Evolutionary conservation across 2,329 filamentous ascomycete species (phyloP).

Genomic region (Mycosphaerella sp.): DNA sequence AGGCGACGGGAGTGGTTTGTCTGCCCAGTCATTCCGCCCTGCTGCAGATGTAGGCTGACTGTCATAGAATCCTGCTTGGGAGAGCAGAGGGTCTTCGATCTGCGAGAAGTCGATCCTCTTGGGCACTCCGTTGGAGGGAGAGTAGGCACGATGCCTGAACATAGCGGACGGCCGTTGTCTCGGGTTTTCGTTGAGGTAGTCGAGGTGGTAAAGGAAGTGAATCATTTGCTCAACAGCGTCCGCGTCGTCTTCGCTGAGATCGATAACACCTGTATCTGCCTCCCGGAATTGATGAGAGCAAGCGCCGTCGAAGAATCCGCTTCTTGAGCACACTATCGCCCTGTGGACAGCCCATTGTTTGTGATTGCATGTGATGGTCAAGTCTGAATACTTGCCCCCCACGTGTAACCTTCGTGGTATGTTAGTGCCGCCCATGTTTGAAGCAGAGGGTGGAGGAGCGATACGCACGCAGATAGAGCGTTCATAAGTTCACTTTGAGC

Average conservation of each 20-base stretch:
- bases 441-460: constrained; percentile 3
- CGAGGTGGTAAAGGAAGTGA: constrained; percentile 37
- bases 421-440: constrained; percentile 25
- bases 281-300: constrained; percentile 35
- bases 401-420: constrained; percentile 30
- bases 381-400: constrained; percentile 42
- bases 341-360: constrained; percentile 45
- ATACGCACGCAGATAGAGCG: constrained; percentile 44
- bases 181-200: constrained; percentile 31
- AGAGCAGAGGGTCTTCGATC: constrained; percentile 35
- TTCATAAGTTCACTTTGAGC: constrained; percentile 42
- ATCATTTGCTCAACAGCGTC: constrained; percentile 39
- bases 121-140: constrained; percentile 27
- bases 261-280: constrained; percentile 32
- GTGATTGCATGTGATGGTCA: constrained; percentile 43
- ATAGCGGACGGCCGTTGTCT: constrained; percentile 25
- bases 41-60: not conserved
- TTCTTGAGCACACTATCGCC: constrained; percentile 45
- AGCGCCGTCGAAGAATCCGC: constrained; percentile 41
- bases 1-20: not conserved
- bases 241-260: constrained; percentile 36
- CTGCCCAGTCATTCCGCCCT: not conserved
- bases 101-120: constrained; percentile 33
- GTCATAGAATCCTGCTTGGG: constrained; percentile 31
- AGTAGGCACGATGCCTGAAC: constrained; percentile 17